Percentiles rank a stretch among this genome's conserved stretches.
These are phyloP conservation scores for Cyberlindnera maritima DNA, from an alignment of 805 yeast genomes.

Conservation along the genomic window DNA sequence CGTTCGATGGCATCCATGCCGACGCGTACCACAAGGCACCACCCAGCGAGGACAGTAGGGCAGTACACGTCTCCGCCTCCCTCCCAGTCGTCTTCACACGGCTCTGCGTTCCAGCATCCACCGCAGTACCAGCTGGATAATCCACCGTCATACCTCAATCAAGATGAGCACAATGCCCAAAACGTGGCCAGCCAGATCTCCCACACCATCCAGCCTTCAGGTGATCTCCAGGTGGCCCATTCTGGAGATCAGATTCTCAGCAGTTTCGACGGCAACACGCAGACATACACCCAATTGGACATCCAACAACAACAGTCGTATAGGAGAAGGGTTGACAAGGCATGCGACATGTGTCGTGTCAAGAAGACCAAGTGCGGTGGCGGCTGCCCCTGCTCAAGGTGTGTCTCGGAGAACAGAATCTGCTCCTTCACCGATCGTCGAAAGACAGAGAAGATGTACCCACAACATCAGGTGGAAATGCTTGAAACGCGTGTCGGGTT, in stretches of 20 bases:
- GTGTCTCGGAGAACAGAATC: constrained; percentile 53
- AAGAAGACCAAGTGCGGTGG: constrained; percentile 67
- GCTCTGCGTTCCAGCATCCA: background rate
- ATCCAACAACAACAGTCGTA: background rate
- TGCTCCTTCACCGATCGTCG: constrained; percentile 59
- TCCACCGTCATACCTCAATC: too few relatives aligned
- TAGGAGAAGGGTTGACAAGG: constrained; percentile 55
- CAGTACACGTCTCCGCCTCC: background rate
- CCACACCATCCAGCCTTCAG: too few relatives aligned
- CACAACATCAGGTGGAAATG: constrained; percentile 60
- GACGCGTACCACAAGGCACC: background rate
- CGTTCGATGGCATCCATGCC: too few relatives aligned
- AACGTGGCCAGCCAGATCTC: too few relatives aligned
- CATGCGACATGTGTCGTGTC: constrained; percentile 61
- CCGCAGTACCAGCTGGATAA: too few relatives aligned
- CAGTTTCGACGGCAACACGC: background rate
- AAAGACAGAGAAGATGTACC: constrained; percentile 49
- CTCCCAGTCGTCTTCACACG: background rate
- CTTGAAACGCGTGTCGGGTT: constrained; percentile 56
- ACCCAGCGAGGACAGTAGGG: background rate
- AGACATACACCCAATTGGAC: background rate
- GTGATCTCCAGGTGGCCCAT: background rate
- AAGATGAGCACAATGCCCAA: background rate
- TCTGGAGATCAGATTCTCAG: too few relatives aligned
- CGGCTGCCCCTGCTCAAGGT: constrained; percentile 55